These are phyloP conservation scores for Acrocalymma vagum DNA, from an alignment of 2,329 filamentous ascomycete species.

Conservation along the genomic window DNA sequence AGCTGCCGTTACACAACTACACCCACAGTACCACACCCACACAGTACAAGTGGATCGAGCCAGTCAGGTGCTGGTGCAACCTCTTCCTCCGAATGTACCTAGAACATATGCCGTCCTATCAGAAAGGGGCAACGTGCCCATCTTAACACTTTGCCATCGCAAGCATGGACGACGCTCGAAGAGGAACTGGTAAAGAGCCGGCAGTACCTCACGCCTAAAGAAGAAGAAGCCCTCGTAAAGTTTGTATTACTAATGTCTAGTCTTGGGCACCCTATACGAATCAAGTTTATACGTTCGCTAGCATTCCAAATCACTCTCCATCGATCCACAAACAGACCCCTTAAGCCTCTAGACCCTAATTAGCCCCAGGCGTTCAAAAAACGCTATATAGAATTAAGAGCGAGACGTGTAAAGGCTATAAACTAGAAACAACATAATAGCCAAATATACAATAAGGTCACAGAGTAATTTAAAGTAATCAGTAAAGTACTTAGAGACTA, in stretches of 20 bases:
- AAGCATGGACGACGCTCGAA: too few species aligned
- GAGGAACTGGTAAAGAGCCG: too few species aligned
- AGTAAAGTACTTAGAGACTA: too few species aligned
- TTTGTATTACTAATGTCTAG: slow-evolving; percentile 16
- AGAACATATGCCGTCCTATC: slow-evolving; percentile 4
- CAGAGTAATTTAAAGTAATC: too few species aligned
- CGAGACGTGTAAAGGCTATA: too few species aligned
- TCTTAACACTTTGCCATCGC: slow-evolving; percentile 1
- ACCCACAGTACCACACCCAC: slow-evolving; percentile 1
- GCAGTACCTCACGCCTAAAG: slow-evolving; percentile 35
- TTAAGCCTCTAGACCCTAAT: too few species aligned
- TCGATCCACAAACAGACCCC: too few species aligned
- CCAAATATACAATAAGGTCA: too few species aligned
- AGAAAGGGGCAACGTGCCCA: slow-evolving; percentile 4
- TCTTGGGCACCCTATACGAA: slow-evolving; percentile 12
- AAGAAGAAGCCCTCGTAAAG: slow-evolving; percentile 35
- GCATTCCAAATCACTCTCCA: slow-evolving; percentile 8
- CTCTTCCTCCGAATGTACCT: slow-evolving; percentile 1
- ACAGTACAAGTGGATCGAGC: slow-evolving; percentile 2
- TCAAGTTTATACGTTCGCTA: slow-evolving; percentile 17
- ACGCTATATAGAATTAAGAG: too few species aligned
- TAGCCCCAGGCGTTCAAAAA: too few species aligned
- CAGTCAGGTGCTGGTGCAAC: not conserved
- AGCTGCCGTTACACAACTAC: too few species aligned
- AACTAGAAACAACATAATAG: too few species aligned